phyloP scores from a whole-genome alignment of 371 early-diverging fungal species.

The Lichtheimia ornata region DNA sequence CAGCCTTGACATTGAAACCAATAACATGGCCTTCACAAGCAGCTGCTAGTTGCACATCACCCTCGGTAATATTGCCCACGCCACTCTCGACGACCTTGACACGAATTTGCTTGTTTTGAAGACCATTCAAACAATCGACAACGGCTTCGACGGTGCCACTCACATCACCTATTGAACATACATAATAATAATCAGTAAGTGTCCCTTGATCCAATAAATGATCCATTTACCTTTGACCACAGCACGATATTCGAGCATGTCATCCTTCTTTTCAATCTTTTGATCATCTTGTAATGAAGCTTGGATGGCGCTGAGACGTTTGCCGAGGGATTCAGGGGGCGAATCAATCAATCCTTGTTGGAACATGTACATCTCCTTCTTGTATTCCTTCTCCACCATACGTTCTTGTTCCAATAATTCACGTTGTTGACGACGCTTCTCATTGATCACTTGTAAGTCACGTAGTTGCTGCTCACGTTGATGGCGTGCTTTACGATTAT shows the following conservation, averaged over 20 bases:
- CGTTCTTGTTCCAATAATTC: slow-evolving; percentile 68
- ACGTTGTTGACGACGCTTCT: slow-evolving; percentile 63
- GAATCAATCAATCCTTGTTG: slow-evolving; percentile 64
- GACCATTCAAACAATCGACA: slow-evolving; percentile 68
- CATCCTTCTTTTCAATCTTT: slow-evolving; percentile 28
- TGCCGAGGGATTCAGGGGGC: slow-evolving; percentile 54
- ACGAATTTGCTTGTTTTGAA: slow-evolving; percentile 79
- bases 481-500: slow-evolving; percentile 62
- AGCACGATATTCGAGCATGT: slow-evolving; percentile 52
- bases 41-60: slow-evolving; percentile 76
- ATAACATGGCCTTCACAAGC: slow-evolving; percentile 72
- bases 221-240: slow-evolving; percentile 55
- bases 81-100: slow-evolving; percentile 75
- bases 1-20: slow-evolving; percentile 87
- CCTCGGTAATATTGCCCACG: slow-evolving; percentile 84
- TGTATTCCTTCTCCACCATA: slow-evolving; percentile 54
- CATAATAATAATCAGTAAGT: background rate
- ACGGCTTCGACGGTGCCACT: slow-evolving; percentile 95
- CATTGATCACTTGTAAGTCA: slow-evolving; percentile 78
- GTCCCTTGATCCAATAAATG: no score
- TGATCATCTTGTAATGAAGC: slow-evolving; percentile 18
- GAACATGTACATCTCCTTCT: slow-evolving; percentile 69
- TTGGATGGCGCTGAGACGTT: slow-evolving; percentile 42
- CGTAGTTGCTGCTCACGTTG: slow-evolving; percentile 64
- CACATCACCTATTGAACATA: slow-evolving; percentile 77